Evolutionary conservation across 768 basidiomycete species (phyloP), one percentile per base, ranked within the genome.

Genomic region (Bullera alba): DNA sequence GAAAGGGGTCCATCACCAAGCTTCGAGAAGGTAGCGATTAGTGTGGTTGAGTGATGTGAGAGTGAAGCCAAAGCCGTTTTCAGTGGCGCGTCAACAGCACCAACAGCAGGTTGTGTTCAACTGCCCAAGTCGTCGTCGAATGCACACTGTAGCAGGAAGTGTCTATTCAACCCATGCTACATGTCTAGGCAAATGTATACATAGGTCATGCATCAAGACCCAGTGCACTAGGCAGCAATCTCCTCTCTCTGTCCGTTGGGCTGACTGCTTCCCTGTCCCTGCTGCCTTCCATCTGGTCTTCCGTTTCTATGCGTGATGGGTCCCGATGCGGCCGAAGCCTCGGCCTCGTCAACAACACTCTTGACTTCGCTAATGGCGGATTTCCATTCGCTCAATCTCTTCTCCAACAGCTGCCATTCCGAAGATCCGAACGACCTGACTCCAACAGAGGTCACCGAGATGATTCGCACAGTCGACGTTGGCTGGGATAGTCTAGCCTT

Each of bases 401-500:
- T 58, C 37, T 65, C 68, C 15, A 72, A 55, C 25, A 69, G 49
- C 37, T 64, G 45, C 70, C 70, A 72, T 50, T 72, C 64, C 5
- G 28, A 12, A 14, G 46, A 8, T 15, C 70, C 70, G 51, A 72
- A 72, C 38, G 43, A 19, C 28, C 53, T 29, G 15, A 58, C 32
- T 16, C 35, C 50, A 0, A 54, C 28, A 1, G 64, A 57, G 3
- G 67, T 59, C 19, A 70, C 64, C 16, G 56, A 58, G 39, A 59
- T 54, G 36, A 70, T 67, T 14, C 62, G 56, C 43, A 72, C 57
- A 7, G 53, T 50, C n/a, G 65, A 54, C 4, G 57, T 42, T 19
- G 70, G 70, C 48, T 72, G 70, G 19, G 66, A 66, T 23, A 72
- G 58, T n/a, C 69, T 55, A 15, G 66, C 70, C 16, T 52, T 52